A percentile compares a stretch with the other conserved stretches of the same genome.
Conservation (phyloP, 83 land plant species). For the Diphasiastrum complanatum region DNA sequence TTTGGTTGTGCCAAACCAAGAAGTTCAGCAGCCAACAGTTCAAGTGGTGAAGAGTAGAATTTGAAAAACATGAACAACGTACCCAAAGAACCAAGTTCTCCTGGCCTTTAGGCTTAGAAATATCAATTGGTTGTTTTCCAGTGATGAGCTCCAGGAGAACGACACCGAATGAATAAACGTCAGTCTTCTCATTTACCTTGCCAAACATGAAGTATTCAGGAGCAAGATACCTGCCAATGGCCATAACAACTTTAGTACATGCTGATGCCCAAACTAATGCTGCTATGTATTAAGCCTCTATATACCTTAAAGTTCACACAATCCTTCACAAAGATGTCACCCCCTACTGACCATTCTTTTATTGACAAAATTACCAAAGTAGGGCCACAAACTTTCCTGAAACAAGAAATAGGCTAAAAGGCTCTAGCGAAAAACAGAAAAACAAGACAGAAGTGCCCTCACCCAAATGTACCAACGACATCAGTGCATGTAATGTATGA, state of each 20-base stretch:
- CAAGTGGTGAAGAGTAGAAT: background rate
- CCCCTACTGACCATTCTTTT: too few relatives aligned
- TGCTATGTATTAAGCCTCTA: background rate
- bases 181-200: constrained; percentile 75
- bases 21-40: too few relatives aligned
- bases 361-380: too few relatives aligned
- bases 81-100: constrained; percentile 88
- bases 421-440: too few relatives aligned
- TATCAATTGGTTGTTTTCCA: constrained; percentile 61
- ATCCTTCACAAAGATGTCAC: too few relatives aligned
- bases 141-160: constrained; percentile 86
- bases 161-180: constrained; percentile 88
- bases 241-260: constrained; percentile 33
- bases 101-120: constrained; percentile 50
- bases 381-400: too few relatives aligned
- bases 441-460: constrained; percentile 1
- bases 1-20: too few relatives aligned
- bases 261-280: background rate
- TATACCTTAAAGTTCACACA: too few relatives aligned
- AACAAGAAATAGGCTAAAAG: too few relatives aligned
- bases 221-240: constrained; percentile 67
- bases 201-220: constrained; percentile 99
- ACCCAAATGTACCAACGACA: constrained; percentile 96
- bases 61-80: background rate
- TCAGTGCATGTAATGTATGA: constrained; percentile 52